A percentile compares a stretch with the other conserved stretches of the same genome.
Evolutionary conservation across 148 eudicot genomes (phyloP).

Genomic region (Amaranthus cruentus): DNA sequence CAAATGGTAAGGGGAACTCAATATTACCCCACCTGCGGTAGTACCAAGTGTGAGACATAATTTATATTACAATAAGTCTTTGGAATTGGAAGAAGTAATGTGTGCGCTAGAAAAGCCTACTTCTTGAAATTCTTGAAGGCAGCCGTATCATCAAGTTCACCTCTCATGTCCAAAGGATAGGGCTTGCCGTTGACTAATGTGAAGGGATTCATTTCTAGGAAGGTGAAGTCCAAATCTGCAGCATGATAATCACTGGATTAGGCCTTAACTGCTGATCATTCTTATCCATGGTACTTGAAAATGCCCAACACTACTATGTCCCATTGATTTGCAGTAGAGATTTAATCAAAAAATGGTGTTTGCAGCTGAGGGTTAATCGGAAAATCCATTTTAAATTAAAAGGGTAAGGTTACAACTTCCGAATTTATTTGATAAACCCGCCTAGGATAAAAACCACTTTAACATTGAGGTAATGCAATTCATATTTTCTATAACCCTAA

Average conservation of each 20-base stretch:
- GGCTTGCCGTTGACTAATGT: conserved; percentile 90
- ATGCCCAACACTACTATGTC: no score
- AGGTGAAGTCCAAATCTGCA: conserved; percentile 89
- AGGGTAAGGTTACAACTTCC: no score
- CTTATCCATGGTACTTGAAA: no score
- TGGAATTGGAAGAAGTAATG: background rate
- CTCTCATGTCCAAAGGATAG: conserved; percentile 98
- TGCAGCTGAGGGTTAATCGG: no score
- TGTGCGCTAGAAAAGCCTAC: conserved; percentile 9
- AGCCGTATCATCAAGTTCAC: conserved; percentile 97
- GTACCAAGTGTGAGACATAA: background rate
- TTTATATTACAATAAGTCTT: background rate
- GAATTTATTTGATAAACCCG: no score
- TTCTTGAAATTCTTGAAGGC: conserved; percentile 56
- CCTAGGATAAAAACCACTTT: no score
- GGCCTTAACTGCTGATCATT: no score
- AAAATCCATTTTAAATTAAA: no score
- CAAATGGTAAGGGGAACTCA: conserved; percentile 97
- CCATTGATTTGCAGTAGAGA: no score
- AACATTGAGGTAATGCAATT: no score
- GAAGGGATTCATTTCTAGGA: conserved; percentile 97
- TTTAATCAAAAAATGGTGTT: no score
- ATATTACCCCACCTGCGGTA: conserved; percentile 76
- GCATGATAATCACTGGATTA: background rate
- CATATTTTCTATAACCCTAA: no score